These are phyloP conservation scores for Porodaedalea pini DNA, from an alignment of 1,284 basidiomycete genomes.

Conservation along the genomic window DNA sequence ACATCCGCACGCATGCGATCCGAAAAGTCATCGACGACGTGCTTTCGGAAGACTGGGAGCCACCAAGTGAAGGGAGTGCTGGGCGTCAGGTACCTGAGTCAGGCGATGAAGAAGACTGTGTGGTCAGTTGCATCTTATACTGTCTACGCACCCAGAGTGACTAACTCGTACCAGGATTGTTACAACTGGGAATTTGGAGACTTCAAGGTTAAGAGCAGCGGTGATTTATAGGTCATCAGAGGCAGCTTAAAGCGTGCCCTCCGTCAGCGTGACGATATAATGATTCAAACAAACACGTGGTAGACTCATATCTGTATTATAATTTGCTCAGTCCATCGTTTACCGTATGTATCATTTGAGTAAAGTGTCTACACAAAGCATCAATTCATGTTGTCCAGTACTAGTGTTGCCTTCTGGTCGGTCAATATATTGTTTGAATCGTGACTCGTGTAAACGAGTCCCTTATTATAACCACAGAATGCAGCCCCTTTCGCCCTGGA, in stretches of 20 bases:
- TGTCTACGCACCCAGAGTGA: not conserved
- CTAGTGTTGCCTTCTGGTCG: too few species aligned
- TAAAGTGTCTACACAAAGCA: too few species aligned
- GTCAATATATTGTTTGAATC: too few species aligned
- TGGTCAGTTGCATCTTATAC: constrained; percentile 37
- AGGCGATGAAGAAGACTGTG: constrained; percentile 37
- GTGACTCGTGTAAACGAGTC: too few species aligned
- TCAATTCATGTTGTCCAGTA: too few species aligned
- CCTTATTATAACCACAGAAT: too few species aligned
- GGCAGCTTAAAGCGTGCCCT: not conserved
- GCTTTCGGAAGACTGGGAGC: constrained; percentile 66
- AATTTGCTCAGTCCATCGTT: too few species aligned
- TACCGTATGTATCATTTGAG: too few species aligned
- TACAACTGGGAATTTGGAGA: constrained; percentile 67
- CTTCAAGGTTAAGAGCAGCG: not conserved
- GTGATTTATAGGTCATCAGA: not conserved
- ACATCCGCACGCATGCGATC: constrained; percentile 78
- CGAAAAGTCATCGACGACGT: constrained; percentile 71
- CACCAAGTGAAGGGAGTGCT: constrained; percentile 30
- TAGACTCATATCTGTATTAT: too few species aligned
- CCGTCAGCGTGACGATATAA: too few species aligned
- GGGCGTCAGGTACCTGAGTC: constrained; percentile 33
- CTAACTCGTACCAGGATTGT: constrained; percentile 47
- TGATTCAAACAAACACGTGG: too few species aligned
- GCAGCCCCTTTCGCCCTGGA: too few species aligned